Base-by-base conservation (phyloP, 2,329 filamentous ascomycete species). In the Knoxdaviesia proteae region DNA sequence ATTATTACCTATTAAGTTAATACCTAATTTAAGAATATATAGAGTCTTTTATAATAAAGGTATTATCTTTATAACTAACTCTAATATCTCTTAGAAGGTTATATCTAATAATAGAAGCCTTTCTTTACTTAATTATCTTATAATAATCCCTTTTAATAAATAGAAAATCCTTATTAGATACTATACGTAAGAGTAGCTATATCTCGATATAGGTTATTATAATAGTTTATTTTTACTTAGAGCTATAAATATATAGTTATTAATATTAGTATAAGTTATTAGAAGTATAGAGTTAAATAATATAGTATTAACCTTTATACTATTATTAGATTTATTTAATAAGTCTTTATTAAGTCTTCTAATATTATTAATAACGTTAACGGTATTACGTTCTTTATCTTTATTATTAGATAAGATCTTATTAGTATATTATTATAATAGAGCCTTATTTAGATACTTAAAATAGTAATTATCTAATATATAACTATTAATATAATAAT, bases 401-500 rank as follows among this genome's bases (percentile, higher is more conserved):
- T 44, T 36, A 7, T 36, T 37, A 20, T 44, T 9, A 9, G 34
- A 37, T 41, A 44, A 32, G 20, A 3, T 20, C 20, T 36, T 32
- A 30, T n/a, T 34, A 44, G 34, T 41, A 41, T 7, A 44, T 30
- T n/a, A 41, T 10, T 20, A 44, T 41, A 44, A 41, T 34, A 32
- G 38, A 34, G 11, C 31, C 34, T 20, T 44, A 41, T 36, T 3
- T 20, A 44, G 30, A 33, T 41, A 6, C 34, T 44, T 38, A 11
- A 34, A 41, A 32, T 41, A 10, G 33, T 44, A 44, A 6, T 10
- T 29, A 32, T 36, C 20, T 39, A 36, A 39, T 5, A 10, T 44
- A 44, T n/a, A 38, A n/a, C 40, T 20, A 30, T 41, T 44, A 40
- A 40, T 44, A 32, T 44, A 41, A 35, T 6, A 5, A 11, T 40